phyloP scores from a whole-genome alignment of 345 rosid species.

The Populus euphratica region DNA sequence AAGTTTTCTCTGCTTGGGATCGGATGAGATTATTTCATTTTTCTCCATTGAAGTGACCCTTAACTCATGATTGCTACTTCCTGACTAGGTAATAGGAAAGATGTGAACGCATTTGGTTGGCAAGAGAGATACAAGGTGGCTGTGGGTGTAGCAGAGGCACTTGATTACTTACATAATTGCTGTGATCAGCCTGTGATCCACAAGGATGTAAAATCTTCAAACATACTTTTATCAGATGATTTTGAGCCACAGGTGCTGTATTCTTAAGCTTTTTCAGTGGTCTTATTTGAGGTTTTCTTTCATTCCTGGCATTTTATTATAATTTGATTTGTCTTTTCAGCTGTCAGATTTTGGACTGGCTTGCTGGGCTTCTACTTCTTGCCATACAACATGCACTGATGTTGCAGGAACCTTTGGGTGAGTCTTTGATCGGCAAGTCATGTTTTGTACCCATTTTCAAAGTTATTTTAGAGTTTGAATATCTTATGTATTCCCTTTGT shows the following conservation, averaged over 20 bases:
- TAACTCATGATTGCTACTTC: conserved; percentile 3
- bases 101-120: conserved; percentile 63
- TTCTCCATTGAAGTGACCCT: conserved; percentile 12
- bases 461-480: not conserved
- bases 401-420: conserved; percentile 98
- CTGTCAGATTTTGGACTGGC: conserved; percentile 98
- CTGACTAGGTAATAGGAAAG: conserved; percentile 54
- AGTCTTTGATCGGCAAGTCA: conserved; percentile 15
- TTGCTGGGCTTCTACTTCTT: conserved; percentile 45
- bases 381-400: conserved; percentile 49
- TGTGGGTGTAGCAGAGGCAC: conserved; percentile 82
- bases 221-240: conserved; percentile 84
- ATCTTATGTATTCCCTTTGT: conserved; percentile 14
- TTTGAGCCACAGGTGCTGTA: conserved; percentile 83
- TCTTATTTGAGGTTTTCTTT: not conserved
- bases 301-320: conserved; percentile 11
- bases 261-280: not conserved
- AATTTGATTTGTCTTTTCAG: conserved; percentile 40
- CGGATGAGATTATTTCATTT: not conserved
- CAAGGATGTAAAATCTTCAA: conserved; percentile 93
- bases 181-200: conserved; percentile 75
- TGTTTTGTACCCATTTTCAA: conserved; percentile 1
- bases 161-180: conserved; percentile 70
- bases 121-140: conserved; percentile 80
- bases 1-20: conserved; percentile 20